phyloP scores from a whole-genome alignment of 2,329 filamentous ascomycete genomes.

The Monosporascus cannonballus region DNA sequence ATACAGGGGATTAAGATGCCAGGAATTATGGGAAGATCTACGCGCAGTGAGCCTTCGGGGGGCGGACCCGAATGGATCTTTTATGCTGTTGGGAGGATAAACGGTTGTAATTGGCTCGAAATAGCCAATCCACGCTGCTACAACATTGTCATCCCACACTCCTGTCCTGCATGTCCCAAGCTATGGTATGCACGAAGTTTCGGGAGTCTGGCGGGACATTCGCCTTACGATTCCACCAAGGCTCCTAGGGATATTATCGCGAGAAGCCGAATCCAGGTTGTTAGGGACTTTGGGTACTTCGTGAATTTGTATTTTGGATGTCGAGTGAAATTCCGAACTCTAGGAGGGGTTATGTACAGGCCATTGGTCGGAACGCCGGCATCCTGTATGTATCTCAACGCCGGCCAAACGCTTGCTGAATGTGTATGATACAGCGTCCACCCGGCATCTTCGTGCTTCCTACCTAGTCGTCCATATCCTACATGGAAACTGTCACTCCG shows the following conservation, averaged over 20 bases:
- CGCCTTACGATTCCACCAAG: no score
- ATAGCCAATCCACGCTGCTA: not conserved
- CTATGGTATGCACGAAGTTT: not conserved
- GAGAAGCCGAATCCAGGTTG: not conserved
- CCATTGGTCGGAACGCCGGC: constrained; percentile 1
- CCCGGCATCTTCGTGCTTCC: not conserved
- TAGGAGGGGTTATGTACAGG: constrained; percentile 1
- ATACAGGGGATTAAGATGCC: not conserved
- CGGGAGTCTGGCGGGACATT: no score
- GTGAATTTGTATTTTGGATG: constrained; percentile 7
- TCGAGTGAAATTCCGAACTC: not conserved
- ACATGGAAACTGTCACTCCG: not conserved
- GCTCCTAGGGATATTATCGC: no score
- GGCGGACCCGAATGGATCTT: no score
- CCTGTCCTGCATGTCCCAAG: not conserved
- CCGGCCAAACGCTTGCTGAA: constrained; percentile 11
- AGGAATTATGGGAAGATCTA: no score
- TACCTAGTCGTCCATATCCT: not conserved
- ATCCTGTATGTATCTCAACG: constrained; percentile 6
- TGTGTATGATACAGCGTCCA: constrained; percentile 5
- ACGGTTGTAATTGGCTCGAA: not conserved
- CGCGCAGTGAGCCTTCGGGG: no score
- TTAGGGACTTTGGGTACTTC: constrained; percentile 4
- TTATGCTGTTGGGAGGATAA: not conserved
- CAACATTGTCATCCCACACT: not conserved